Evolutionary conservation across 1,284 basidiomycete species (phyloP).

Genomic region (Fomitopsis betulina): DNA sequence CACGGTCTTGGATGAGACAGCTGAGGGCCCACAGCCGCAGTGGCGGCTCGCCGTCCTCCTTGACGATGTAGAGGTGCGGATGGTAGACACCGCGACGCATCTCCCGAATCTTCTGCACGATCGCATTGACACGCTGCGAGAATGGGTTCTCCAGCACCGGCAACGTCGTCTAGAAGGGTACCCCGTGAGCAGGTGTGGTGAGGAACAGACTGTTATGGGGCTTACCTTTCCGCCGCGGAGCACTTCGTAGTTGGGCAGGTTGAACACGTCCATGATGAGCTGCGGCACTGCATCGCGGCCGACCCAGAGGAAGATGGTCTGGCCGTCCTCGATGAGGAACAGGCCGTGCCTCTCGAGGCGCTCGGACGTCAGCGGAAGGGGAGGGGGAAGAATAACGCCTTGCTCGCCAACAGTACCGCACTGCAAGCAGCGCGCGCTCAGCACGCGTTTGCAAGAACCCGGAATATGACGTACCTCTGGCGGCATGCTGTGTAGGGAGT

Average conservation of each 20-base stretch:
- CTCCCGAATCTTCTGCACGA: conserved; percentile 91
- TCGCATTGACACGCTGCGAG: conserved; percentile 89
- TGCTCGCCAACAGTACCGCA: conserved; percentile 79
- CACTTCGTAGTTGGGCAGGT: conserved; percentile 83
- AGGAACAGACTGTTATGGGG: background rate
- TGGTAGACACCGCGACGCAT: conserved; percentile 88
- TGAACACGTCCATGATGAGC: conserved; percentile 92
- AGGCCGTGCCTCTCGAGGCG: conserved; percentile 93
- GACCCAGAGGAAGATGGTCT: conserved; percentile 97
- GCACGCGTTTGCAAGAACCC: background rate
- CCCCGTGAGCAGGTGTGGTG: conserved; percentile 2
- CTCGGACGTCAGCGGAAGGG: conserved; percentile 92
- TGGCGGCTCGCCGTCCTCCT: conserved; percentile 96
- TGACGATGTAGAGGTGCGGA: conserved; percentile 96
- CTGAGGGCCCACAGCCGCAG: conserved; percentile 94
- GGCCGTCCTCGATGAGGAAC: conserved; percentile 96
- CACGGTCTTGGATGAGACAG: conserved; percentile 92
- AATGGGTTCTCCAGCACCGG: conserved; percentile 89
- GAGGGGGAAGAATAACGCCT: conserved; percentile 79
- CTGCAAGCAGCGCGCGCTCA: conserved; percentile 28
- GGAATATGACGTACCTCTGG: conserved; percentile 59
- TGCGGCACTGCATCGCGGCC: conserved; percentile 96
- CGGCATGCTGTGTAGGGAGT: conserved; percentile 96
- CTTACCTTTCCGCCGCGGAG: conserved; percentile 89
- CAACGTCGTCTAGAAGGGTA: conserved; percentile 67